Evolutionary conservation across 768 basidiomycete species (phyloP), one percentile per base, ranked within the genome.

Genomic region (Psilocybe tampanensis): DNA sequence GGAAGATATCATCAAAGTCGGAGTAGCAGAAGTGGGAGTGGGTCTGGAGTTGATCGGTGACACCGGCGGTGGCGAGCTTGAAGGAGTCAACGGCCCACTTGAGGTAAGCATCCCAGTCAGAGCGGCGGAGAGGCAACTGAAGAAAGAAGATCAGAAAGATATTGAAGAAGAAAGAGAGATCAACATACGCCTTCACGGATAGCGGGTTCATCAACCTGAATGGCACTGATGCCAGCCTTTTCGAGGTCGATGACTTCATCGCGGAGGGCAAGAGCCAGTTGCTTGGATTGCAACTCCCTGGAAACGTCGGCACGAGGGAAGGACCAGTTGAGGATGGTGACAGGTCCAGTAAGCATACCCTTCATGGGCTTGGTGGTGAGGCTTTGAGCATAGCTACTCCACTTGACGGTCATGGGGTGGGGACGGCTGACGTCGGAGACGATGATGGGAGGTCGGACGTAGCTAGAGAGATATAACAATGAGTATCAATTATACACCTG

Each of bases 1-100:
- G 87, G 92, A 98, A 98, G 79, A 98, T 98, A 72, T 97, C 94
- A 78, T 90, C 92, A 72, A 98, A 98, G 81, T 98, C 95, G 55
- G 95, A 98, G 81, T 94, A 95, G 81, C 94, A 96, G 85, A 96
- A 96, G 84, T 99, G 97, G 49, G 95, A 98, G 82, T 98, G 96
- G 66, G 95, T 94, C 79, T 98, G 96, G 68, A 94, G 92, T 59
- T 86, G 81, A 72, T 98, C 90, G 70, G 85, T 85, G 67, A 98
- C 97, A 74, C 96, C 97, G 18, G 97, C 93, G 57, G 96, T 98
- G 49, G 97, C 79, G 60, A 98, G 88, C 77, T 95, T 95, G 86
- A 99, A 99, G 61, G 96, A 97, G 78, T 98, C 94, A 60, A 98
- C 95, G 47, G 97, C 95, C 97, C 97, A 99, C 64, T 83, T 86